These are phyloP conservation scores for Metschnikowia continentalis DNA, from an alignment of 805 yeast genomes.

Conservation along the genomic window DNA sequence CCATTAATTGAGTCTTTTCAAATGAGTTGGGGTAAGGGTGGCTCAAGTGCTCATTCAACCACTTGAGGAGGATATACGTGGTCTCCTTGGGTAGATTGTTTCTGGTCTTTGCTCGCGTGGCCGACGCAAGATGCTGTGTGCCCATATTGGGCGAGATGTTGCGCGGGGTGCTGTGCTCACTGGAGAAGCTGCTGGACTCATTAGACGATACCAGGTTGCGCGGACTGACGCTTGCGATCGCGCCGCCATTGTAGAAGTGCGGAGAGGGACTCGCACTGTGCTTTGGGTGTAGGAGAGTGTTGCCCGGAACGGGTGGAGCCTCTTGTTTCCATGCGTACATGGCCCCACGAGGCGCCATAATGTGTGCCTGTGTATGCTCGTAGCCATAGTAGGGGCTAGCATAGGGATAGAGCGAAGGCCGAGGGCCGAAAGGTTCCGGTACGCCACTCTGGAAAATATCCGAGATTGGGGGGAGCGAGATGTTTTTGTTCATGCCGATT, in stretches of 20 bases:
- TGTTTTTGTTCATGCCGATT: conserved; percentile 17
- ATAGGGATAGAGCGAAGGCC: conserved; percentile 6
- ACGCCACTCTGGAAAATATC: conserved; percentile 26
- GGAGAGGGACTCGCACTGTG: conserved; percentile 8
- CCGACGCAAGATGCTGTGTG: neutral
- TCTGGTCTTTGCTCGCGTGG: conserved; percentile 37
- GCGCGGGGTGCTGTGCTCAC: neutral
- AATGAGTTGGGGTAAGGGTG: conserved; percentile 83
- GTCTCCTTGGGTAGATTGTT: conserved; percentile 78
- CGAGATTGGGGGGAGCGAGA: conserved; percentile 41
- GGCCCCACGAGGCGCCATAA: conserved; percentile 1
- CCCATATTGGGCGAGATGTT: neutral
- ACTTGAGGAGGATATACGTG: conserved; percentile 62
- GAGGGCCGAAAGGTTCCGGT: conserved; percentile 5
- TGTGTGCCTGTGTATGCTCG: conserved; percentile 1
- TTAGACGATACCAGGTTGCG: neutral
- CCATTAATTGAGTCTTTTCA: conserved; percentile 67
- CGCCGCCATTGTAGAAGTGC: conserved; percentile 8
- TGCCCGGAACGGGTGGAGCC: neutral
- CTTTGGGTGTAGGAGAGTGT: neutral
- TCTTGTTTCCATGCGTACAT: conserved; percentile 4
- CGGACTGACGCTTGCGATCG: neutral
- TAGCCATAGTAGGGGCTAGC: neutral
- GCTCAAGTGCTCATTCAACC: conserved; percentile 71
- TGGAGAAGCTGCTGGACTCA: neutral